Conservation (phyloP, 192 early-diverging fungal species). For the Paraglomus occultum region DNA sequence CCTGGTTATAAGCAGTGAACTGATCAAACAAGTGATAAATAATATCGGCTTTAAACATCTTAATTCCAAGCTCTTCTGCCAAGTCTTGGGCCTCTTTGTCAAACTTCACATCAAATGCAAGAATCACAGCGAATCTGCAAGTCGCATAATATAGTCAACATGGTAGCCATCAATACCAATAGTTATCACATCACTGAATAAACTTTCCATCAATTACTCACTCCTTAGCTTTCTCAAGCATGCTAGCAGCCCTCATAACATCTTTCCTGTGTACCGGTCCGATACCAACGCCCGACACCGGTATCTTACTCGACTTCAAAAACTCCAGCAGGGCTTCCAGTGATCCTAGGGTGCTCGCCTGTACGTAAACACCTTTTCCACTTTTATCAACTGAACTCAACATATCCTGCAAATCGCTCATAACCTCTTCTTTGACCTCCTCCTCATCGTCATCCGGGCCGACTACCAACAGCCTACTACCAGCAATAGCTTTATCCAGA, state of each 20-base stretch:
- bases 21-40: conserved; percentile 99
- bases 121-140: conserved; percentile 61
- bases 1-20: conserved; percentile 76
- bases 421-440: conserved; percentile 91
- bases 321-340: conserved; percentile 96
- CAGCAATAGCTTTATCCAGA: conserved; percentile 95
- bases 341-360: conserved; percentile 97
- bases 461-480: conserved; percentile 89
- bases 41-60: conserved; percentile 94
- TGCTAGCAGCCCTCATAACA: conserved; percentile 83
- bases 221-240: conserved; percentile 91
- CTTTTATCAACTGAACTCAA: conserved; percentile 77
- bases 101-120: conserved; percentile 91
- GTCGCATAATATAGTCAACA: too few species aligned
- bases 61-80: conserved; percentile 89
- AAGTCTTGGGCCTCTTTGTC: conserved; percentile 87
- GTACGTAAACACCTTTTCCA: conserved; percentile 93
- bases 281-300: conserved; percentile 94
- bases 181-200: conserved; percentile 40
- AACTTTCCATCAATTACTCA: conserved; percentile 29
- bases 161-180: conserved; percentile 49
- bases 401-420: conserved; percentile 80
- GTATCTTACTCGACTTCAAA: conserved; percentile 87
- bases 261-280: conserved; percentile 98
- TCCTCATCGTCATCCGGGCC: conserved; percentile 97